Base-by-base conservation (phyloP, 352 stramenopile species). In the Globisporangium sylvaticum region DNA sequence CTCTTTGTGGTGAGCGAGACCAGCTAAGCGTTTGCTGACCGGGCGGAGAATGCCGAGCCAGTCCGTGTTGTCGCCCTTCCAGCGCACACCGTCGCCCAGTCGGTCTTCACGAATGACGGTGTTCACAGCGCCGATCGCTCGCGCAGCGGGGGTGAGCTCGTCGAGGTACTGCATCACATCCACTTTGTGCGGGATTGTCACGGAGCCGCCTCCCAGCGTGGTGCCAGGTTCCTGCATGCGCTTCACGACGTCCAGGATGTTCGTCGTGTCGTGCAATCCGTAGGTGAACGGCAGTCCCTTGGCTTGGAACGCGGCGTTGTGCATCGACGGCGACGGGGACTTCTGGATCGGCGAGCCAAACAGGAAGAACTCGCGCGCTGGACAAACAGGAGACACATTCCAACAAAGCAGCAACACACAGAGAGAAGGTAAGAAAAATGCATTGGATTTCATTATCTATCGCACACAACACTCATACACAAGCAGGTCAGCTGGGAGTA, bases 171-270 rank as follows among this genome's bases (percentile, higher is more conserved):
- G 78, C 72, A 99, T 97, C 65, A 99, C 94, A 56, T 93, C 89
- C 34, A 94, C 76, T 77, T 99, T 99, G 77, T 98, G 95, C 27
- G 97, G 97, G 72, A 99, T 99, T 25, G 97, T 99, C 18, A 99
- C 94, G 15, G 89, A 98, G 42, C 88, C 96, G 52, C 97, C 97
- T 24, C 95, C 95, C 74, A 99, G 98, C n/a, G 69, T 60, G 1
- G 72, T 79, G 14, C 56, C 32, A 1, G 65, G 60, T 1, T 70
- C 64, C 46, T 73, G 66, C 80, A 91, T 82, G 29, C 74, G 72
- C 52, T 71, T 66, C 25, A 80, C 81, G 25, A 92, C 70, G 9
- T 83, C 76, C 24, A 67, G 12, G 20, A 79, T 74, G 32, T 75
- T 74, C 8, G 65, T 81, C 3, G 89, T 93, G 25, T 97, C 89